A percentile compares a stretch with the other conserved stretches of the same genome.
phyloP scores from a whole-genome alignment of 192 early-diverging fungal species.

The Geranomyces michiganensis region DNA sequence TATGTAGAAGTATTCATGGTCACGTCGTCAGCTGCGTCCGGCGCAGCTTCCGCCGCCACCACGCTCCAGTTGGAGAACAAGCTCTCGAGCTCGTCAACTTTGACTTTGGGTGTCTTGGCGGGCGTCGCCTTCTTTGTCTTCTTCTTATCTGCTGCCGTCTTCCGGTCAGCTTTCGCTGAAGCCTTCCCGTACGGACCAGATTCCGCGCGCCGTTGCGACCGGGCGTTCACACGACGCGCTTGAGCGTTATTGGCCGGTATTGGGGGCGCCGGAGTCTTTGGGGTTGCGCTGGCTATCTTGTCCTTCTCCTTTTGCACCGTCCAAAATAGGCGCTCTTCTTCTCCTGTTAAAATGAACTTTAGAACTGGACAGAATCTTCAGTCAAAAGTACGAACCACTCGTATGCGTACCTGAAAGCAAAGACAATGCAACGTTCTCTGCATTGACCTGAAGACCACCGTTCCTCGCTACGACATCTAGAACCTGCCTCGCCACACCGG shows the following conservation, averaged over 20 bases:
- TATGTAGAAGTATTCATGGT: too few species aligned
- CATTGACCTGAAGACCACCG: conserved; percentile 20
- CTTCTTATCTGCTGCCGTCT: background rate
- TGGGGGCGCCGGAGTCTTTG: background rate
- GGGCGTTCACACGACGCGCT: background rate
- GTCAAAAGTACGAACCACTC: background rate
- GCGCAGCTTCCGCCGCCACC: conserved; percentile 1
- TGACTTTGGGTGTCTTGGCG: conserved; percentile 16
- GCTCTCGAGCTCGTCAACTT: conserved; percentile 26
- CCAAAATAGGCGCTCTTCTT: conserved; percentile 38
- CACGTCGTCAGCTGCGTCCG: too few species aligned
- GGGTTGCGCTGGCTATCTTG: background rate
- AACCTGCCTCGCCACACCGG: conserved; percentile 17
- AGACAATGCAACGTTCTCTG: conserved; percentile 4
- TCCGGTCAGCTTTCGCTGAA: too few species aligned
- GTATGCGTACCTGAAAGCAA: conserved; percentile 15
- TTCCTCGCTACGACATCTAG: conserved; percentile 12
- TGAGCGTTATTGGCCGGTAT: background rate
- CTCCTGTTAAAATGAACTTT: conserved; percentile 1
- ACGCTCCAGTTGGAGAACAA: conserved; percentile 17
- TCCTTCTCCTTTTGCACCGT: conserved; percentile 10
- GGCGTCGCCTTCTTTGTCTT: background rate
- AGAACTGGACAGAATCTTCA: background rate
- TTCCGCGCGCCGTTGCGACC: conserved; percentile 4
- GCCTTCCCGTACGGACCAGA: background rate